These are phyloP conservation scores for Lachancea dasiensis DNA, from an alignment of 805 yeast species.

Conservation along the genomic window DNA sequence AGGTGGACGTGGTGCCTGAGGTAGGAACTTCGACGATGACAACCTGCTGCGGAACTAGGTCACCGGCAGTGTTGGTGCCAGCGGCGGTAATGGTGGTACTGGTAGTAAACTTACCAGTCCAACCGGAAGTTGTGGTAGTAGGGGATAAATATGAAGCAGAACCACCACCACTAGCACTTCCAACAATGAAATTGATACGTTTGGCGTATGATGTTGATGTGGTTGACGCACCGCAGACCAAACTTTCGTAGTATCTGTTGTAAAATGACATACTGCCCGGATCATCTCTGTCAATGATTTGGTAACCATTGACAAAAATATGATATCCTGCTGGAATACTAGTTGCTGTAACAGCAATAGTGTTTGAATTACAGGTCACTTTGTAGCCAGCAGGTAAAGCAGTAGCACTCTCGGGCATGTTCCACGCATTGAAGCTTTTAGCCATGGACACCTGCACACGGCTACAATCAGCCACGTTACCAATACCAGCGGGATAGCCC, in stretches of 20 bases:
- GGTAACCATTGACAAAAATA: slow-evolving; percentile 12
- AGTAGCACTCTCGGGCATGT: slow-evolving; percentile 11
- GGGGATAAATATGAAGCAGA: not conserved
- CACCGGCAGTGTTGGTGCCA: not conserved
- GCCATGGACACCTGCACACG: slow-evolving; percentile 12
- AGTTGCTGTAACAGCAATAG: slow-evolving; percentile 11
- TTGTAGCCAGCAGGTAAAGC: slow-evolving; percentile 10
- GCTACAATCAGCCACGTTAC: slow-evolving; percentile 9
- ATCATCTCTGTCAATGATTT: not conserved
- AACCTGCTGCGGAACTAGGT: not conserved
- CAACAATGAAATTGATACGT: slow-evolving; percentile 8
- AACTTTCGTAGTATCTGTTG: not conserved
- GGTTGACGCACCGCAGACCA: slow-evolving; percentile 8
- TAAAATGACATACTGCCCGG: not conserved
- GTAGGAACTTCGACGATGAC: slow-evolving; percentile 5
- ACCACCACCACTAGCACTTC: slow-evolving; percentile 3
- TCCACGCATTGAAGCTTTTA: slow-evolving; percentile 12
- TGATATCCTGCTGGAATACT: slow-evolving; percentile 14
- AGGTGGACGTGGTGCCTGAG: not conserved
- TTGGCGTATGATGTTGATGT: slow-evolving; percentile 4
- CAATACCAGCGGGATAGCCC: slow-evolving; percentile 11
- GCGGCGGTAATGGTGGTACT: not conserved
- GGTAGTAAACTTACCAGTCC: slow-evolving; percentile 2
- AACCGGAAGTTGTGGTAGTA: slow-evolving; percentile 11
- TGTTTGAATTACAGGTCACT: slow-evolving; percentile 8